Percentiles rank a stretch among this genome's conserved stretches.
Conservation (phyloP, 257 asterid species). For the Asclepias syriaca region DNA sequence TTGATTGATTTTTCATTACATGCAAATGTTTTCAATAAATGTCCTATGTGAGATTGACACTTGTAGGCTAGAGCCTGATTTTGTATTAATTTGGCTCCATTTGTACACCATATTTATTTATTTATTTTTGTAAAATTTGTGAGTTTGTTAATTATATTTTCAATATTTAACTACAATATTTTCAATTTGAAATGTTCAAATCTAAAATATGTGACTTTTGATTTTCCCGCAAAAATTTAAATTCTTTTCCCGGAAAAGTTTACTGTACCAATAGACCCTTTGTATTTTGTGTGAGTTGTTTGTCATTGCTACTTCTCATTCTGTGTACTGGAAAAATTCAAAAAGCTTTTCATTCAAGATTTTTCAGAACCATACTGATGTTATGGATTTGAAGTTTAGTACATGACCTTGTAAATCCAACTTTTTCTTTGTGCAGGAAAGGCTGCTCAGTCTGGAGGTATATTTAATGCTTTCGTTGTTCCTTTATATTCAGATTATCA, state of each 20-base stretch:
- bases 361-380: not conserved
- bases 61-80: not conserved
- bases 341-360: not conserved
- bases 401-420: not conserved
- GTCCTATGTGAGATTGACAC: not conserved
- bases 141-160: too few species aligned
- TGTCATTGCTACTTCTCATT: not conserved
- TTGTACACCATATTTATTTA: too few species aligned
- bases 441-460: constrained; percentile 91
- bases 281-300: not conserved
- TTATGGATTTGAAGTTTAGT: not conserved
- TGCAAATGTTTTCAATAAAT: not conserved
- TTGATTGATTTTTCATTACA: not conserved
- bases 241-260: too few species aligned
- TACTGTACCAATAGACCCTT: too few species aligned
- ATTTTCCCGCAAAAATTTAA: too few species aligned
- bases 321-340: not conserved
- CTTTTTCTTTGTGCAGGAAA: constrained; percentile 63
- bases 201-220: too few species aligned
- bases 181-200: too few species aligned
- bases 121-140: too few species aligned
- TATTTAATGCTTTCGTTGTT: constrained; percentile 20
- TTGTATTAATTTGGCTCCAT: not conserved
- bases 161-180: too few species aligned
- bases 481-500: not conserved